Conservation (phyloP, 129 eudicot genomes). For the Helianthus tuberosus region DNA sequence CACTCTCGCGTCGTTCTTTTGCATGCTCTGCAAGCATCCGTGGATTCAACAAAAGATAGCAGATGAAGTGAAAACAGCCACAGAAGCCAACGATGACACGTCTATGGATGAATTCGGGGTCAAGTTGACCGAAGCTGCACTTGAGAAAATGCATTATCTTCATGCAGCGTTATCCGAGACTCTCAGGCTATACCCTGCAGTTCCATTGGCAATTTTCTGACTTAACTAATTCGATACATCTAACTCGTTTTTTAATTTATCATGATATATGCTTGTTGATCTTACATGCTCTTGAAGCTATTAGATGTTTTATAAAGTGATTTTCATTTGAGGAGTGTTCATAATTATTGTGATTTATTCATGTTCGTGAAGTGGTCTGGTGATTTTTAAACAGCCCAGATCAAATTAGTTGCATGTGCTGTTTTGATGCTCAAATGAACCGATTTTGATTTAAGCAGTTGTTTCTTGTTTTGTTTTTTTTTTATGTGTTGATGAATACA, state of each 20-base stretch:
- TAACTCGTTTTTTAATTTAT: background rate
- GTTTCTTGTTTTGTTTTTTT: too few relatives aligned
- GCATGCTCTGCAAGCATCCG: slow-evolving; percentile 65
- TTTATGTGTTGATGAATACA: too few relatives aligned
- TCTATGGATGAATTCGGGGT: slow-evolving; percentile 40
- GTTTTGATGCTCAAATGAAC: too few relatives aligned
- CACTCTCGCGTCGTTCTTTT: slow-evolving; percentile 77
- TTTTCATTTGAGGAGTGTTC: too few relatives aligned
- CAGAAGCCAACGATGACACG: slow-evolving; percentile 13
- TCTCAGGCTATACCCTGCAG: slow-evolving; percentile 81
- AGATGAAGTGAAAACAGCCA: slow-evolving; percentile 48
- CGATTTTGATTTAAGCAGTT: too few relatives aligned
- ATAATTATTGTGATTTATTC: too few relatives aligned
- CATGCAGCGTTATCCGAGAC: too few relatives aligned
- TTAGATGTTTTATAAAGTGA: background rate
- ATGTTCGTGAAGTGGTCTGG: too few relatives aligned
- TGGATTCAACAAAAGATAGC: slow-evolving; percentile 58
- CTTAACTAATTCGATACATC: background rate
- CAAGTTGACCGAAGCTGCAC: slow-evolving; percentile 58
- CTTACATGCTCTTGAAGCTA: background rate
- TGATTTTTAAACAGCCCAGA: too few relatives aligned
- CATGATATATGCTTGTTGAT: background rate
- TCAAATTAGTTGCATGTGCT: too few relatives aligned
- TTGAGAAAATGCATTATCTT: too few relatives aligned
- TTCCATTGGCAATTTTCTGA: slow-evolving; percentile 52